These are phyloP conservation scores for Eimeria acervulina DNA, from an alignment of 169 alveolate species.

Conservation along the genomic window DNA sequence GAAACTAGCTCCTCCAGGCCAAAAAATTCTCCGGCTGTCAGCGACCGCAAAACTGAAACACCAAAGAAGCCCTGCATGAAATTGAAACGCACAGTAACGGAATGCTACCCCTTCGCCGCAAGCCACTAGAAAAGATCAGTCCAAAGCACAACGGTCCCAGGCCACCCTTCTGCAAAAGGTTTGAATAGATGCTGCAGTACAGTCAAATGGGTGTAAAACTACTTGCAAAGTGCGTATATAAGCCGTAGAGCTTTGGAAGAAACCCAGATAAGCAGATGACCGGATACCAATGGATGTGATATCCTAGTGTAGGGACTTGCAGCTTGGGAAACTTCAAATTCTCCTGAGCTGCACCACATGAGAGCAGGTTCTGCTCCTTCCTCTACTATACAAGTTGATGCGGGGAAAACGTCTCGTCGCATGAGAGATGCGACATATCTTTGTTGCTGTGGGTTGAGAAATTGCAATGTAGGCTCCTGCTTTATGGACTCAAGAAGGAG, in stretches of 20 bases:
- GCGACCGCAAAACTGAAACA: constrained; percentile 51
- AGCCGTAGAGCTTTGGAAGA: background rate
- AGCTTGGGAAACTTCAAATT: constrained; percentile 81
- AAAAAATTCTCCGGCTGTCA: constrained; percentile 75
- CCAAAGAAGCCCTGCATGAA: constrained; percentile 81
- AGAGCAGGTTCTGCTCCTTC: constrained; percentile 78
- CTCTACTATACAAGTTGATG: constrained; percentile 30
- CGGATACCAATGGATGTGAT: background rate
- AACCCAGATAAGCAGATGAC: background rate
- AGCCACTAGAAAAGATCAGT: background rate
- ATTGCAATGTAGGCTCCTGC: constrained; percentile 33
- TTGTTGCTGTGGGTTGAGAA: constrained; percentile 72
- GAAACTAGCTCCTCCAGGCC: constrained; percentile 80
- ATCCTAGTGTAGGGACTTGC: constrained; percentile 29
- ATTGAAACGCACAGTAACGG: background rate
- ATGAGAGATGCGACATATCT: constrained; percentile 81
- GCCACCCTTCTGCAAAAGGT: background rate
- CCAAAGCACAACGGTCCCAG: background rate
- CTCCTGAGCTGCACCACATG: constrained; percentile 81
- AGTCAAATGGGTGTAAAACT: background rate
- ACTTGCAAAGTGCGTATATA: background rate
- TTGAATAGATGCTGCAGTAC: background rate
- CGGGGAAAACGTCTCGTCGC: constrained; percentile 69
- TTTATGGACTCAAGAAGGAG: constrained; percentile 67
- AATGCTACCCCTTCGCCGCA: background rate